Evolutionary conservation across 73 alveolate species (phyloP).

Genomic region (Symbiodinium natans): DNA sequence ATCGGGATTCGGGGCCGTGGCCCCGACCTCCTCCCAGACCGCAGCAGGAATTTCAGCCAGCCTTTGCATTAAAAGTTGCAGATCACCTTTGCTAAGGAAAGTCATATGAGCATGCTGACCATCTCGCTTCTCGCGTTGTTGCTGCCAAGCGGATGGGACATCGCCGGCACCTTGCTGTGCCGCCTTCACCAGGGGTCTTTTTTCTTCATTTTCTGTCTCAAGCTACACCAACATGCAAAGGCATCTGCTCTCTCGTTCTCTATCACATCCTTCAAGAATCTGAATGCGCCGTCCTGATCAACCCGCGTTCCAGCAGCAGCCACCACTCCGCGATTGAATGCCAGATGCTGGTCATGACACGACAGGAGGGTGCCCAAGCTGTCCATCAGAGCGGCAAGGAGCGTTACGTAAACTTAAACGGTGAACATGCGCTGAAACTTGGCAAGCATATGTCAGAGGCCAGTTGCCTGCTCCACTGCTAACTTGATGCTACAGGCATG

Average conservation of each 20-base stretch:
- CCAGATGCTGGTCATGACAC: conserved; percentile 54
- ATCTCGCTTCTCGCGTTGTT: conserved; percentile 54
- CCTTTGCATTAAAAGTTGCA: background rate
- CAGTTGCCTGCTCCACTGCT: too few relatives aligned
- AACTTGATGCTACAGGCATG: too few relatives aligned
- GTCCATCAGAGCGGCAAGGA: background rate
- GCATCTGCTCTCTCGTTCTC: background rate
- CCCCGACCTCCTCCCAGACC: conserved; percentile 3
- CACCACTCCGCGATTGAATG: conserved; percentile 52
- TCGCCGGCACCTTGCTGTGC: background rate
- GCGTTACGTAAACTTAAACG: too few relatives aligned
- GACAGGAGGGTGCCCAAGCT: background rate
- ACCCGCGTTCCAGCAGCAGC: conserved; percentile 41
- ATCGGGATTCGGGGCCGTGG: background rate
- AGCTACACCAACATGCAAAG: background rate
- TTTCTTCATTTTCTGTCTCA: background rate
- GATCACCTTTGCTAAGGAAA: conserved; percentile 28
- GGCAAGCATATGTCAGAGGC: too few relatives aligned
- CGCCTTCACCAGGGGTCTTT: conserved; percentile 11
- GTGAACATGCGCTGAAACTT: too few relatives aligned
- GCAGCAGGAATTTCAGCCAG: background rate
- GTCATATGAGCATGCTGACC: conserved; percentile 37
- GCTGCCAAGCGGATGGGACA: conserved; percentile 44
- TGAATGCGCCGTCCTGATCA: conserved; percentile 27
- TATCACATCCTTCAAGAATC: background rate